These are phyloP conservation scores for Irpex sp. DNA, from an alignment of 1,284 basidiomycete species.

Conservation along the genomic window DNA sequence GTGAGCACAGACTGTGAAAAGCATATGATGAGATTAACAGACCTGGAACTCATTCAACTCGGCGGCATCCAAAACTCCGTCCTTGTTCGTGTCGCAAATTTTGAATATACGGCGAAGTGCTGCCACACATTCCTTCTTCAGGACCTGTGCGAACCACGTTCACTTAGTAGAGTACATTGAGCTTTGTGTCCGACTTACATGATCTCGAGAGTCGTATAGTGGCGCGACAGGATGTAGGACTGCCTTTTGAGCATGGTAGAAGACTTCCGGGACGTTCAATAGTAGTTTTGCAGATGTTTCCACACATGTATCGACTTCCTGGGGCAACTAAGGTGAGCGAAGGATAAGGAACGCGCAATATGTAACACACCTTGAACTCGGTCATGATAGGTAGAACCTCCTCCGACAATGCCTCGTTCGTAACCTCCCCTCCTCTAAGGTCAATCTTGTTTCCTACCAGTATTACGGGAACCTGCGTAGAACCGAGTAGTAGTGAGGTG, in stretches of 20 bases:
- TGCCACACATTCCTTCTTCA: slow-evolving; percentile 90
- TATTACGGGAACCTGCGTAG: slow-evolving; percentile 85
- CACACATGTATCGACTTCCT: slow-evolving; percentile 98
- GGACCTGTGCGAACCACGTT: slow-evolving; percentile 46
- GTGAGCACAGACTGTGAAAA: slow-evolving; percentile 1
- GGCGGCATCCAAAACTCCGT: slow-evolving; percentile 84
- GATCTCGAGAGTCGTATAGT: slow-evolving; percentile 94
- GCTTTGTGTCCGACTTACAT: slow-evolving; percentile 46
- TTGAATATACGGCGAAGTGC: slow-evolving; percentile 95
- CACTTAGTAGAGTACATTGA: not conserved
- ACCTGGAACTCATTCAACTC: slow-evolving; percentile 98
- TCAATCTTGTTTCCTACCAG: slow-evolving; percentile 99
- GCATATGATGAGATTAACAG: slow-evolving; percentile 14
- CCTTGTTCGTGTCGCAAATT: slow-evolving; percentile 93
- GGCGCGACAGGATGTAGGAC: slow-evolving; percentile 97
- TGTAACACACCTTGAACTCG: slow-evolving; percentile 80
- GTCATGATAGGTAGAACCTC: slow-evolving; percentile 96
- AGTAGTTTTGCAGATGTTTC: slow-evolving; percentile 92
- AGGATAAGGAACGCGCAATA: slow-evolving; percentile 4
- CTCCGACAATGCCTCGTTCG: slow-evolving; percentile 92
- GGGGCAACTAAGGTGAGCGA: slow-evolving; percentile 10
- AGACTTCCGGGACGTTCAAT: slow-evolving; percentile 96
- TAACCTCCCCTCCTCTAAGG: slow-evolving; percentile 86
- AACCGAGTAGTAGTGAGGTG: not conserved
- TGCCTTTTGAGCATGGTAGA: slow-evolving; percentile 99